Base-by-base conservation (phyloP, 208 protist species). In the Vickermania ingenoplastis region DNA sequence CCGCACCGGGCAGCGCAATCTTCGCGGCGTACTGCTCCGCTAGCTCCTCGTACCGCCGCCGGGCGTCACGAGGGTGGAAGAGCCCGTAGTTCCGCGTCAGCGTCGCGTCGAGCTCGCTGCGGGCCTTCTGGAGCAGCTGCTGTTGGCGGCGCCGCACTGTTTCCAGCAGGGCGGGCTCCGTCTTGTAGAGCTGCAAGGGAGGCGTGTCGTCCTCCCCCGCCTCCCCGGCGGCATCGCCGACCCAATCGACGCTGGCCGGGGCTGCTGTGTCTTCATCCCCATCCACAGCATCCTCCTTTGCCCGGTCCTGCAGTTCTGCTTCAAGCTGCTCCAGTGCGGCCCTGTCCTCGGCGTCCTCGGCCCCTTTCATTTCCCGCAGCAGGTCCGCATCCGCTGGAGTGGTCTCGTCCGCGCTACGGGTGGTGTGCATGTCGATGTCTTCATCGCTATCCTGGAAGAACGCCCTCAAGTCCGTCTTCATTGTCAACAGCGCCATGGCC, bases 391-490 rank as follows among this genome's bases (percentile, higher is more conserved):
- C 59, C n/a, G n/a, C n/a, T n/a, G n/a, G n/a, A n/a, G n/a, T n/a
- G n/a, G n/a, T n/a, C n/a, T n/a, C n/a, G 2, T 1, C 56, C 14
- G n/a, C 13, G 24, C 4, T 41, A 0, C 14, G 24, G 21, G 26
- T 21, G n/a, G n/a, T n/a, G 29, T 65, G 41, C 48, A 87, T 65
- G 4, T 75, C 83, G 21, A 78, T 81, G 55, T 94, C 87, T 68
- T 94, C 87, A 61, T 94, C 87, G 1, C 89, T 59, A 48, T 91
- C 83, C 62, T 94, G 83, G 57, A 94, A 94, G 65, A 94, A 94
- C 56, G 79, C 88, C 53, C 86, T 79, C 13, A 94, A 73, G 53
- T 79, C 82, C 22, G 89, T 74, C 3, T 82, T 78, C 53, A 82
- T 71, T 0, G 83, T 79, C 28, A 94, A 69, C 0, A 81, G 81